A percentile compares a stretch with the other conserved stretches of the same genome.
Conservation (phyloP, 2,329 filamentous ascomycete species). For the Nigrospora osmanthi region DNA sequence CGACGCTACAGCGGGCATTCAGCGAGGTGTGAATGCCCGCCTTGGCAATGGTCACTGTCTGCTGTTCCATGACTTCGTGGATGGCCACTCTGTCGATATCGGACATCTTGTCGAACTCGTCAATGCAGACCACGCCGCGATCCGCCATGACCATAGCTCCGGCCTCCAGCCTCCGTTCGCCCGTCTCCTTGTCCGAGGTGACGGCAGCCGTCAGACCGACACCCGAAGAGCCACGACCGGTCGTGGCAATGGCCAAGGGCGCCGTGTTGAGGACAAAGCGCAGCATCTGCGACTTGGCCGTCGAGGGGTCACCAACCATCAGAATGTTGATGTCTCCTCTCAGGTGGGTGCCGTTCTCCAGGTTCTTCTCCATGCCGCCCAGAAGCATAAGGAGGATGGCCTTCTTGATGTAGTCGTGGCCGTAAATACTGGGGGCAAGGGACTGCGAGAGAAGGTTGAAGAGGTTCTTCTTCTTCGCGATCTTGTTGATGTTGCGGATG, state of each 20-base stretch:
- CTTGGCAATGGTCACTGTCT: constrained; percentile 98
- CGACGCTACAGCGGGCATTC: constrained; percentile 92
- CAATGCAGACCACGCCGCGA: constrained; percentile 95
- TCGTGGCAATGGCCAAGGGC: constrained; percentile 92
- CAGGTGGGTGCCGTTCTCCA: constrained; percentile 95
- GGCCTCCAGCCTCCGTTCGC: constrained; percentile 87
- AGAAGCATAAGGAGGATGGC: constrained; percentile 92
- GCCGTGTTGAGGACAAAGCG: constrained; percentile 97
- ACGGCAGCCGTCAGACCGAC: constrained; percentile 97
- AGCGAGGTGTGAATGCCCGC: constrained; percentile 96
- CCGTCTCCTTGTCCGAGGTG: constrained; percentile 94
- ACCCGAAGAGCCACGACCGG: constrained; percentile 90
- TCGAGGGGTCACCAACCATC: constrained; percentile 98
- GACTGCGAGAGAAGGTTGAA: constrained; percentile 92
- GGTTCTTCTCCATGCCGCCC: constrained; percentile 94
- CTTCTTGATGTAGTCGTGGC: constrained; percentile 96
- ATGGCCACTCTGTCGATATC: constrained; percentile 97
- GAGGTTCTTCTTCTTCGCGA: constrained; percentile 87
- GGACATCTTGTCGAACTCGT: constrained; percentile 99
- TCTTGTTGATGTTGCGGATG: constrained; percentile 97
- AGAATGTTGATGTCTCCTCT: constrained; percentile 98
- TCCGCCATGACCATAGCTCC: constrained; percentile 98
- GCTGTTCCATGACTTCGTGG: constrained; percentile 99
- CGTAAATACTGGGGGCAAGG: constrained; percentile 91
- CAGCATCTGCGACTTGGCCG: constrained; percentile 94